Evolutionary conservation across 2,329 filamentous ascomycete genomes (phyloP), one percentile per base, ranked within the genome.

Genomic region (Trichophyton rubrum): DNA sequence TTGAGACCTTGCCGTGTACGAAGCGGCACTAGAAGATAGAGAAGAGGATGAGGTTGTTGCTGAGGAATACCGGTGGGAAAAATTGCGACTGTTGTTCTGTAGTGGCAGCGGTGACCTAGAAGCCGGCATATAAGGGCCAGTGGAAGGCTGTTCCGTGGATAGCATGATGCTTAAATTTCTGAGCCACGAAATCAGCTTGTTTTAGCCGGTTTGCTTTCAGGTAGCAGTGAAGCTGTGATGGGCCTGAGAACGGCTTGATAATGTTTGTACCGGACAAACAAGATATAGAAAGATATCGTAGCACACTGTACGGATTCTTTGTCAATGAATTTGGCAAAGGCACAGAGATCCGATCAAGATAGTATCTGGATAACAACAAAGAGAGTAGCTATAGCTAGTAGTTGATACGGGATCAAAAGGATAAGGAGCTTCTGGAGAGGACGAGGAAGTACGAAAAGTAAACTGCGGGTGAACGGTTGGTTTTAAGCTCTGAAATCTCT

Each of bases 121-220:
- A 41, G 55, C 35, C 15, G 55, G 22, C 40, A 63, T 56, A 60
- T 63, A 56, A 11, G 55, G 53, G 45, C 59, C 56, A 45, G 60
- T 62, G 27, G 62, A 49, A 30, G 62, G 61, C 66, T 73, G 70
- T 61, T 74, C 73, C 61, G 73, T 69, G 55, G 73, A 76, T 61
- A 77, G 67, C 75, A 77, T 76, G 65, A 60, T 71, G 66, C 27
- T 55, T 55, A 55, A 35, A 55, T 55, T 55, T 35, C 11, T n/a
- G 27, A 55, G 11, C 27, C 27, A 27, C 13, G 13, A 38, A 17
- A 55, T 4, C 51, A 35, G 51, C 51, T 55, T 55, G 51, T n/a
- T 55, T 33, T 30, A 13, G 27, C 20, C 33, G 6, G 51, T 55
- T 55, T 55, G 51, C 51, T 55, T 27, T 15, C 9, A 5, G 33